These are phyloP conservation scores for Monosporascus cannonballus DNA, from an alignment of 2,329 filamentous ascomycete genomes.

Conservation along the genomic window DNA sequence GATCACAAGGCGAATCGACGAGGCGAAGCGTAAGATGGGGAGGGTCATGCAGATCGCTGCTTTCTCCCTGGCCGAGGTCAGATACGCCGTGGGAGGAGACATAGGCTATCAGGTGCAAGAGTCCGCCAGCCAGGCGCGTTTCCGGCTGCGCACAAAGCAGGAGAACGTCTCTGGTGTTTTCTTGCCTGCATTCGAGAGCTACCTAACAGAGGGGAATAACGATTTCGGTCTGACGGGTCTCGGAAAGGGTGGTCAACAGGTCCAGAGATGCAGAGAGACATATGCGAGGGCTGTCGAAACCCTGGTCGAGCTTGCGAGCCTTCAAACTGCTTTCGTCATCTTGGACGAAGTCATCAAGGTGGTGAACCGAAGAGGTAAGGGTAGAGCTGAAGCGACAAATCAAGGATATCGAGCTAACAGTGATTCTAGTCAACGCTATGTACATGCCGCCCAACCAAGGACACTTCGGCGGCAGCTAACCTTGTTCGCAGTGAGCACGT, in stretches of 20 bases:
- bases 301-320: slow-evolving; percentile 85
- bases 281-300: slow-evolving; percentile 95
- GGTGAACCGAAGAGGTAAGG: slow-evolving; percentile 83
- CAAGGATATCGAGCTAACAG: slow-evolving; percentile 24
- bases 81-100: slow-evolving; percentile 91
- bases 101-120: slow-evolving; percentile 98
- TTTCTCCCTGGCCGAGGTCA: slow-evolving; percentile 95
- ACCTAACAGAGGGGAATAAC: slow-evolving; percentile 79
- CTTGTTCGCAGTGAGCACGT: slow-evolving; percentile 63
- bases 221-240: slow-evolving; percentile 95
- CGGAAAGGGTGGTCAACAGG: slow-evolving; percentile 95
- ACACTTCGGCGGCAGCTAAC: slow-evolving; percentile 15
- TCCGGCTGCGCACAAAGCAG: slow-evolving; percentile 89
- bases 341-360: slow-evolving; percentile 99
- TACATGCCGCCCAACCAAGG: slow-evolving; percentile 28
- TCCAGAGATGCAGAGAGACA: slow-evolving; percentile 90
- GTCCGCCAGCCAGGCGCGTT: slow-evolving; percentile 85
- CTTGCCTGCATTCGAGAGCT: slow-evolving; percentile 89
- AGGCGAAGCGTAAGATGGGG: slow-evolving; percentile 99
- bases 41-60: slow-evolving; percentile 98
- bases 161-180: slow-evolving; percentile 98
- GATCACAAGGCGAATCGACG: slow-evolving; percentile 94
- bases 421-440: slow-evolving; percentile 77
- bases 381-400: not conserved
- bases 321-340: slow-evolving; percentile 97